Conservation (phyloP, 306 rosid genomes). For the Prinsepia uniflora region DNA sequence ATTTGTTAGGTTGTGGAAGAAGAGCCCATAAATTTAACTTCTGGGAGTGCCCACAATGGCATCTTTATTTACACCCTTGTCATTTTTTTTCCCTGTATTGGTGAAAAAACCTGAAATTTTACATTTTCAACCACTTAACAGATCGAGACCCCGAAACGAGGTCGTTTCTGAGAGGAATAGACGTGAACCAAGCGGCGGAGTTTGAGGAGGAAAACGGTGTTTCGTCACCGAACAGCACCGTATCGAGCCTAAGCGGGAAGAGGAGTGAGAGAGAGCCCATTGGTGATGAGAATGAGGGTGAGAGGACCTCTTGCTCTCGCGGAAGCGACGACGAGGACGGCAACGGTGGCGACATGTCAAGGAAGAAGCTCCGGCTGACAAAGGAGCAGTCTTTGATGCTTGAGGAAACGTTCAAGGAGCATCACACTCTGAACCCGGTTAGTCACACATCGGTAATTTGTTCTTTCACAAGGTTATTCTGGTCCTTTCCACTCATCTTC, state of each 20-base stretch:
- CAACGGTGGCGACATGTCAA: conserved; percentile 46
- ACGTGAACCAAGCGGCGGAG: conserved; percentile 46
- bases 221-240: conserved; percentile 90
- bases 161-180: conserved; percentile 51
- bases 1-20: not conserved
- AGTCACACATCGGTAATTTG: conserved; percentile 25
- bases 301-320: conserved; percentile 59
- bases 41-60: not conserved
- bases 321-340: conserved; percentile 69
- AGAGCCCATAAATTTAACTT: not conserved
- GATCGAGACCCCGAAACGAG: conserved; percentile 52
- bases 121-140: not conserved
- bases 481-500: not conserved
- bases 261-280: conserved; percentile 62
- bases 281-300: conserved; percentile 60
- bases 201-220: conserved; percentile 60
- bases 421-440: conserved; percentile 79
- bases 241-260: conserved; percentile 81
- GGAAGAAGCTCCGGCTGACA: conserved; percentile 79
- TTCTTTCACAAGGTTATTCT: not conserved
- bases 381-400: conserved; percentile 79
- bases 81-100: not conserved
- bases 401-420: conserved; percentile 88
- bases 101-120: too few relatives aligned
- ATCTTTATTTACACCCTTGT: conserved; percentile 11